phyloP scores from a whole-genome alignment of 495 filamentous ascomycete species.

The Aspergillus sclerotioniger region DNA sequence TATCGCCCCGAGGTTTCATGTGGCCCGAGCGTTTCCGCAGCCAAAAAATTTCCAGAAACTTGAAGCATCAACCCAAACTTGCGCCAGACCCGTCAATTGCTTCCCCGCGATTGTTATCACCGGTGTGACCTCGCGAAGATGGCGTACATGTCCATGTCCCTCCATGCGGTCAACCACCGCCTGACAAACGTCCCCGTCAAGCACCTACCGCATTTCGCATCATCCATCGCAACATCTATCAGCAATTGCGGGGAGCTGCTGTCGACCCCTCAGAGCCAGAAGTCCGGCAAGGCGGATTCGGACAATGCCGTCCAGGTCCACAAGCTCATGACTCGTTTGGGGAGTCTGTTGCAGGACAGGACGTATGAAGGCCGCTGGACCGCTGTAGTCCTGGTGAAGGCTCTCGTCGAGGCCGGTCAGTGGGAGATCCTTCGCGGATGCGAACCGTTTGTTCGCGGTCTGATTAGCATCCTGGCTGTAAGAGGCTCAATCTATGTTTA shows the following conservation, averaged over 20 bases:
- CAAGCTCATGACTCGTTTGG: slow-evolving; percentile 74
- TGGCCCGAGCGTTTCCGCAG: slow-evolving; percentile 20
- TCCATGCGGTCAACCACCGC: slow-evolving; percentile 66
- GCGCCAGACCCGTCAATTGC: background rate
- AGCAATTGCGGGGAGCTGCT: slow-evolving; percentile 58
- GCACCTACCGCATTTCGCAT: slow-evolving; percentile 62
- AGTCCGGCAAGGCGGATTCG: slow-evolving; percentile 53
- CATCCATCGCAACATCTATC: slow-evolving; percentile 59
- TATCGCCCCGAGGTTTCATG: slow-evolving; percentile 33
- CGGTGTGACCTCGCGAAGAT: slow-evolving; percentile 6
- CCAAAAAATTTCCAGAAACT: slow-evolving; percentile 5
- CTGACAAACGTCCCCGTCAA: slow-evolving; percentile 61
- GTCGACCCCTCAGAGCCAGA: slow-evolving; percentile 44
- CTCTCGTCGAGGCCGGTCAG: slow-evolving; percentile 75
- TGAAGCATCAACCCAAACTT: background rate
- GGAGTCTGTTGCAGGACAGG: slow-evolving; percentile 70
- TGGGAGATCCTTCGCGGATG: slow-evolving; percentile 71
- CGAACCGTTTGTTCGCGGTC: slow-evolving; percentile 66
- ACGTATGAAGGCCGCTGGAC: slow-evolving; percentile 70
- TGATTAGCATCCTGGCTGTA: slow-evolving; percentile 71
- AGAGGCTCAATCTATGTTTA: slow-evolving; percentile 7
- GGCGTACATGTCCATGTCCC: slow-evolving; percentile 25
- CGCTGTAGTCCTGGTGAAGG: slow-evolving; percentile 73
- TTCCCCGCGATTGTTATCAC: background rate
- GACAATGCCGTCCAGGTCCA: slow-evolving; percentile 66